Evolutionary conservation across 768 basidiomycete species (phyloP).

Genomic region (Mycena rebaudengoi): DNA sequence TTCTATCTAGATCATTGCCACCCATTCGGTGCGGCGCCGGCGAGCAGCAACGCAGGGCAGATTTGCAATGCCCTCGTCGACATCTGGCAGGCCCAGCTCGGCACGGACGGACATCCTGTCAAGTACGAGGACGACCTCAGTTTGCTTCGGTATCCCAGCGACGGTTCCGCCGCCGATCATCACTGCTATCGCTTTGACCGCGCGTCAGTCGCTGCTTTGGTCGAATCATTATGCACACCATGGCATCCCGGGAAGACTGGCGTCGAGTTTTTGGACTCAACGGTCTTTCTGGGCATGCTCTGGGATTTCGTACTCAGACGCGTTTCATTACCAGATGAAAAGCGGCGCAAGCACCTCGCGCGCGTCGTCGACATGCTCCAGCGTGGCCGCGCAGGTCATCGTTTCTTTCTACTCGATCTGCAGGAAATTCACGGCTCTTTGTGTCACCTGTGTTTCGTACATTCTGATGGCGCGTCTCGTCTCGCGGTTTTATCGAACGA

Average conservation of each 20-base stretch:
- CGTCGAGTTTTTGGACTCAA: slow-evolving; percentile 22
- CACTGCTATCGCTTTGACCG: slow-evolving; percentile 25
- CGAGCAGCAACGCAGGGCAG: slow-evolving; percentile 31
- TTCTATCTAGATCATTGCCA: slow-evolving; percentile 30
- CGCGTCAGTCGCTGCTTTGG: background rate
- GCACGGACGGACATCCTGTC: background rate
- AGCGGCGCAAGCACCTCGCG: slow-evolving; percentile 33
- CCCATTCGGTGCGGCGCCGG: slow-evolving; percentile 21
- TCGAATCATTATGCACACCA: slow-evolving; percentile 23
- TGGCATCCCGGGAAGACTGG: slow-evolving; percentile 34
- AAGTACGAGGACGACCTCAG: slow-evolving; percentile 28
- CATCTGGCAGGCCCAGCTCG: slow-evolving; percentile 1
- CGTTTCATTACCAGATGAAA: slow-evolving; percentile 35
- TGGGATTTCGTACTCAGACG: slow-evolving; percentile 35
- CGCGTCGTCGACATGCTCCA: background rate
- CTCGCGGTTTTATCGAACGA: background rate
- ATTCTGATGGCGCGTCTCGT: background rate
- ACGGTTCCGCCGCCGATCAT: background rate
- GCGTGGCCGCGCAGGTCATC: background rate
- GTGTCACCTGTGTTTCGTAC: background rate
- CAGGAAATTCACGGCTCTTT: background rate
- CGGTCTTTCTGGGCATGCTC: slow-evolving; percentile 37
- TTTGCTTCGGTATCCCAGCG: background rate
- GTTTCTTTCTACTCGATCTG: background rate
- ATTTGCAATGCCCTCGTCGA: slow-evolving; percentile 25